Conservation (phyloP, 805 yeast species). For the Kazachstania taianensis region DNA sequence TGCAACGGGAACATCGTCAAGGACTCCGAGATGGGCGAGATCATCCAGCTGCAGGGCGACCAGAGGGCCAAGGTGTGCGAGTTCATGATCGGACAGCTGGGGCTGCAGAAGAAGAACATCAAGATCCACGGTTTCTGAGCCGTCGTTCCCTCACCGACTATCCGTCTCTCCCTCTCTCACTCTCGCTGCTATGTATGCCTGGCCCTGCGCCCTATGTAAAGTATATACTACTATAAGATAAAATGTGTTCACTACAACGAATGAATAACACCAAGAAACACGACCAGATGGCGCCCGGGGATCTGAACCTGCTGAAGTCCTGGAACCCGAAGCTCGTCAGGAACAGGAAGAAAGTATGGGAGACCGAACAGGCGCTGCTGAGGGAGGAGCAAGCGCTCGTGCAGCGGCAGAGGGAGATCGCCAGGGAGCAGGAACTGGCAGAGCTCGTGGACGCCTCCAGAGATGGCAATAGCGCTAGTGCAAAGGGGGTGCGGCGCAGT, state of each 20-base stretch:
- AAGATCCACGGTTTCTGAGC: slow-evolving; percentile 93
- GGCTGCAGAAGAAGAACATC: slow-evolving; percentile 89
- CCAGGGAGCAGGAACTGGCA: slow-evolving; percentile 48
- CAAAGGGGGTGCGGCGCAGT: slow-evolving; percentile 16
- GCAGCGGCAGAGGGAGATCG: slow-evolving; percentile 54
- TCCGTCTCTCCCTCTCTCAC: background rate
- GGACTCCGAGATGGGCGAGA: slow-evolving; percentile 93
- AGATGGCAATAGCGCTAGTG: slow-evolving; percentile 23
- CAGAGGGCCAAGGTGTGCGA: slow-evolving; percentile 95
- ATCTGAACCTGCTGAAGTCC: slow-evolving; percentile 82
- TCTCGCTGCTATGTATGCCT: background rate
- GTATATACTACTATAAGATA: too few relatives aligned
- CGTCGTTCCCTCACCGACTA: too few relatives aligned
- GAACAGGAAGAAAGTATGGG: slow-evolving; percentile 80
- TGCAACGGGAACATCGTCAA: slow-evolving; percentile 97
- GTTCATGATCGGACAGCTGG: slow-evolving; percentile 77
- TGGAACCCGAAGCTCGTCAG: slow-evolving; percentile 90
- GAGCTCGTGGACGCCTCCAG: slow-evolving; percentile 43
- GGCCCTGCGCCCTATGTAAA: too few relatives aligned
- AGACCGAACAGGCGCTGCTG: slow-evolving; percentile 64
- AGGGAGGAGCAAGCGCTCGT: slow-evolving; percentile 57
- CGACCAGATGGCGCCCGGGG: slow-evolving; percentile 49
- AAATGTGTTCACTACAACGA: background rate
- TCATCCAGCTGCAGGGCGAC: slow-evolving; percentile 96
- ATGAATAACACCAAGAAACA: background rate